Base-by-base conservation (phyloP, 176 grass and related monocot species). In the Oropetium thomaeum region DNA sequence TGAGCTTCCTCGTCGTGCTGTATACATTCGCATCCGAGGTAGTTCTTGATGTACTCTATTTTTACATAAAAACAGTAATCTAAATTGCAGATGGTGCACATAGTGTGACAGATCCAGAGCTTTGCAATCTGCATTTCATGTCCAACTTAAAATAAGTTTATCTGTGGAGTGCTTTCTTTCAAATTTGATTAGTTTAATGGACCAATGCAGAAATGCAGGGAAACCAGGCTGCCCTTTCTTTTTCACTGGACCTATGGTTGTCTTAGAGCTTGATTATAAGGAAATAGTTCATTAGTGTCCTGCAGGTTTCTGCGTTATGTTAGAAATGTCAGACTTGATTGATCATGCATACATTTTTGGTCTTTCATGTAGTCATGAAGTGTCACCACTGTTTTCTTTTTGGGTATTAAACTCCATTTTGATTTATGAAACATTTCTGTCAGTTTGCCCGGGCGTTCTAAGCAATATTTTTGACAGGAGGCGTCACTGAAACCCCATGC, bases 401-500 rank as follows among this genome's bases (percentile, higher is more conserved):
- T 88, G 27, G 23, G 13, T 40, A 53, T 83, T 62, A 48, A 60
- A 27, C 8, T 59, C 37, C 38, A 38, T 77, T 20, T 38, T 10
- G 2, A 37, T 35, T 19, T 39, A 82, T 71, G 16, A 32, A 58
- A 65, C 26, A 22, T 20, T 64, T 84, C 45, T 70, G 22, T 65
- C 16, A 69, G 28, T 32, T 81, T 41, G 5, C 31, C 4, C 75
- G 54, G 17, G 17, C 8, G 16, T 63, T 80, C 60, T 53, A 79
- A 82, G 35, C 44, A 58, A 49, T 64, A 23, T 61, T 75, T 78
- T 70, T 68, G 71, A 77, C 86, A 98, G 95, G 95, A 73, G 95
- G 95, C 72, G 95, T 89, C 51, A 84, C 89, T 83, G 91, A 88
- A 82, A 85, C 82, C 34, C 95, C 91, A 64, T 98, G 95, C 69